A percentile compares a stretch with the other conserved stretches of the same genome.
These are phyloP conservation scores for Eimeria falciformis DNA, from an alignment of 169 alveolate genomes.

Conservation along the genomic window DNA sequence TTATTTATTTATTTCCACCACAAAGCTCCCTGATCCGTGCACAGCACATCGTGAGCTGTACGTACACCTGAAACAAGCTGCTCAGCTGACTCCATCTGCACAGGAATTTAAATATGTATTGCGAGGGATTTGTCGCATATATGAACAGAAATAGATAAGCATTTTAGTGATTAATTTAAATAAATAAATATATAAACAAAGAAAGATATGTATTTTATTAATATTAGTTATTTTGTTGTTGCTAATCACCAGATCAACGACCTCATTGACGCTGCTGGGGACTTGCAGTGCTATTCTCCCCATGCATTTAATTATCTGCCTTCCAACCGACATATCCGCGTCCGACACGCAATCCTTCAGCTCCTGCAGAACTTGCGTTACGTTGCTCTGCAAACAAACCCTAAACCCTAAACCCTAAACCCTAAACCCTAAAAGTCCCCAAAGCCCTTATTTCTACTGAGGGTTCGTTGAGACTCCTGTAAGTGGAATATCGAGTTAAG, in stretches of 20 bases:
- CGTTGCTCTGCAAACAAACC: slow-evolving; percentile 82
- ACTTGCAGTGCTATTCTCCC: slow-evolving; percentile 93
- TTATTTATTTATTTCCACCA: too few relatives aligned
- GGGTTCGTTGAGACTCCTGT: background rate
- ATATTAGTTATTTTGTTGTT: too few relatives aligned
- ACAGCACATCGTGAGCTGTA: background rate
- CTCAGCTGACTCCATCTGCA: background rate
- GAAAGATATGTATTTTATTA: background rate
- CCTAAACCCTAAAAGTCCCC: background rate
- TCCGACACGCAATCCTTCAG: slow-evolving; percentile 96
- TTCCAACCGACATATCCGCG: slow-evolving; percentile 93
- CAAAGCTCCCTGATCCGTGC: too few relatives aligned
- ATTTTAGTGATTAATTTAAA: background rate
- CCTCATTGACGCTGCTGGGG: slow-evolving; percentile 77
- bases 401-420: background rate
- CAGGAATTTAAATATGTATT: background rate
- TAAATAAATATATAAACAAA: background rate
- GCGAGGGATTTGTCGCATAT: background rate
- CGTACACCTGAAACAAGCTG: background rate
- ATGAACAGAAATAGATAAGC: background rate
- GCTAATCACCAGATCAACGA: background rate
- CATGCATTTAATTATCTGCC: slow-evolving; percentile 92
- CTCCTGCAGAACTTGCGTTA: slow-evolving; percentile 91
- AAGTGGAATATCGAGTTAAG: background rate
- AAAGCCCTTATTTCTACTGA: background rate